Evolutionary conservation across 768 basidiomycete species (phyloP).

Genomic region (Russula virescens): DNA sequence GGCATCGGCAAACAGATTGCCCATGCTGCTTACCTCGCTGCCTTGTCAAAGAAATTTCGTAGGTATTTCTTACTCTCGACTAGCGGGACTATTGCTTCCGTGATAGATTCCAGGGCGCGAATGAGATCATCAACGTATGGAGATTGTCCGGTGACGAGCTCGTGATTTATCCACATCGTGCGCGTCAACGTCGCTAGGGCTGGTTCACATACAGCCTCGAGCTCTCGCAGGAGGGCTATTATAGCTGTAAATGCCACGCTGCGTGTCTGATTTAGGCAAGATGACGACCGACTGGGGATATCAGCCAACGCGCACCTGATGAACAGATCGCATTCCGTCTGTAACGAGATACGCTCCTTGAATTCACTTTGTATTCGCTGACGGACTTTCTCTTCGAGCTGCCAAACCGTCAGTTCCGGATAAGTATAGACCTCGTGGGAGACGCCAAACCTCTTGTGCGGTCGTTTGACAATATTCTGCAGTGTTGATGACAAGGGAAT

Average conservation of each 20-base stretch:
- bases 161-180: constrained; percentile 70
- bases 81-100: constrained; percentile 69
- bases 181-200: constrained; percentile 72
- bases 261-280: constrained; percentile 1
- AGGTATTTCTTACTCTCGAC: constrained; percentile 95
- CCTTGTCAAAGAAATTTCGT: constrained; percentile 90
- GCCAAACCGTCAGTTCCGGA: constrained; percentile 9
- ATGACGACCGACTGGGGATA: neutral
- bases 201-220: constrained; percentile 79
- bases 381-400: constrained; percentile 91
- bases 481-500: constrained; percentile 90
- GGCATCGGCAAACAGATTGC: neutral
- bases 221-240: constrained; percentile 69
- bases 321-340: constrained; percentile 84
- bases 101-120: constrained; percentile 65
- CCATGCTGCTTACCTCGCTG: constrained; percentile 60
- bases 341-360: constrained; percentile 75
- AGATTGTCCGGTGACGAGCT: constrained; percentile 84
- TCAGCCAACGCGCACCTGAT: constrained; percentile 52
- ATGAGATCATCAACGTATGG: constrained; percentile 74
- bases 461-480: constrained; percentile 96
- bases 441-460: constrained; percentile 60
- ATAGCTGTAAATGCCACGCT: constrained; percentile 87
- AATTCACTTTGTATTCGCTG: constrained; percentile 72
- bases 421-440: neutral